Percentiles rank a stretch among this genome's conserved stretches.
Evolutionary conservation across 2,329 filamentous ascomycete genomes (phyloP).

Genomic region (Aspergillus ochraceus): DNA sequence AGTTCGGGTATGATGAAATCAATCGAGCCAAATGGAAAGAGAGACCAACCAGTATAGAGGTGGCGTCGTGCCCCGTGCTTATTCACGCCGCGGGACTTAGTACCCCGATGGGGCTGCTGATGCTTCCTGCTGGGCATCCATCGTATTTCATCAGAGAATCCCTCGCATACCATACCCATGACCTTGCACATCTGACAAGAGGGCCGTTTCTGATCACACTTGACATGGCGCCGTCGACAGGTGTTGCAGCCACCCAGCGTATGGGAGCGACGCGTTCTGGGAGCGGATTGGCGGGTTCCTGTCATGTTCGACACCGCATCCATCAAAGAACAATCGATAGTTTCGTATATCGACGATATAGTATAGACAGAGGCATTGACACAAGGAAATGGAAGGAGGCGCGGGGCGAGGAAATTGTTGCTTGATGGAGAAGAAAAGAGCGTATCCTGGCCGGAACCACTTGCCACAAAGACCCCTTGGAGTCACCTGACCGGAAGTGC

Average conservation of each 20-base stretch:
- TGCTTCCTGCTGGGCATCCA: conserved; percentile 27
- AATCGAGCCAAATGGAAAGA: background rate
- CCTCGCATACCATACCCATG: conserved; percentile 30
- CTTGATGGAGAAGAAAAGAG: background rate
- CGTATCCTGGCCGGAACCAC: background rate
- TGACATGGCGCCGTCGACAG: conserved; percentile 37
- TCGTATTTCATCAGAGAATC: conserved; percentile 29
- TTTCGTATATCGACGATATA: too few relatives aligned
- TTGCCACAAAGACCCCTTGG: background rate
- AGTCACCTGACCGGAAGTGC: background rate
- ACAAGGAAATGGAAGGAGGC: background rate
- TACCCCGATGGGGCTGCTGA: background rate
- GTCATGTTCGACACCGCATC: background rate
- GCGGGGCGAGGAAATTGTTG: background rate
- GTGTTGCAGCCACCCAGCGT: conserved; percentile 35
- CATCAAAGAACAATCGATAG: background rate
- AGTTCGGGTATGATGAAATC: background rate
- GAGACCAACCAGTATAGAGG: conserved; percentile 31
- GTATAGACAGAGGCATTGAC: too few relatives aligned
- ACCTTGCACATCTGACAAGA: conserved; percentile 31
- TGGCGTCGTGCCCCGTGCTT: conserved; percentile 27
- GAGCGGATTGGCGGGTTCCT: background rate
- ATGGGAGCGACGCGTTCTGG: conserved; percentile 27
- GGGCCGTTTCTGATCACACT: conserved; percentile 38
- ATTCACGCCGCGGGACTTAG: background rate